Base-by-base conservation (phyloP, 2,329 filamentous ascomycete species). In the Penicillium griseofulvum region DNA sequence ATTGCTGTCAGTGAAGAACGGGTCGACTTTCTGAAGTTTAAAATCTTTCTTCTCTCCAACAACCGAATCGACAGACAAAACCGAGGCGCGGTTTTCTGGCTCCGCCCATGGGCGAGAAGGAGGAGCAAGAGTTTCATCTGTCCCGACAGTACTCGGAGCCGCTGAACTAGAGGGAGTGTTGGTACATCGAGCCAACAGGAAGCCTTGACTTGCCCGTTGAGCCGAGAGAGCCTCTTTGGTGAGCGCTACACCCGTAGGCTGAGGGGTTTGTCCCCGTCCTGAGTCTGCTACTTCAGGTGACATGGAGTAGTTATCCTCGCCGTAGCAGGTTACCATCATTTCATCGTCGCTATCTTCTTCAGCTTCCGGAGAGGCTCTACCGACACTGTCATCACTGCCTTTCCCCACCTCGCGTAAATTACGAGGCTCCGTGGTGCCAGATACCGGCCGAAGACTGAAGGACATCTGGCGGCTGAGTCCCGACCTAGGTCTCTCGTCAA, bases 1-100 rank as follows among this genome's bases (percentile, higher is more conserved):
- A 33, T 79, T 83, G 44, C 81, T 80, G 65, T 88, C 86, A 6
- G 82, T 87, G 72, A 88, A 88, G 73, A 84, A 85, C 2, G 85
- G 85, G 61, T 86, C 84, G 0, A 88, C 83, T 53, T 87, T 84
- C 65, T 88, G 85, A 16, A 87, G 78, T 57, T 83, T 81, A 65
- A 81, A 85, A 63, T 86, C 80, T 50, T 81, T 81, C 65, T 85
- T 84, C 55, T 83, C 83, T 17, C 84, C 82, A 26, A 86, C 77
- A 29, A 87, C 78, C 3, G 78, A 78, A 50, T 83, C 76, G 4
- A 85, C 74, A 28, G 81, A 84, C 26, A 87, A 74, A 3, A 75
- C 73, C 1, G 79, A 82, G 42, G 73, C 69, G 56, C 71, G 67
- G 42, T 67, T 71, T 16, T 65, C 62, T 34, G 69, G 60, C 29